Conservation (phyloP, 352 stramenopile species). For the Lagenidium giganteum region DNA sequence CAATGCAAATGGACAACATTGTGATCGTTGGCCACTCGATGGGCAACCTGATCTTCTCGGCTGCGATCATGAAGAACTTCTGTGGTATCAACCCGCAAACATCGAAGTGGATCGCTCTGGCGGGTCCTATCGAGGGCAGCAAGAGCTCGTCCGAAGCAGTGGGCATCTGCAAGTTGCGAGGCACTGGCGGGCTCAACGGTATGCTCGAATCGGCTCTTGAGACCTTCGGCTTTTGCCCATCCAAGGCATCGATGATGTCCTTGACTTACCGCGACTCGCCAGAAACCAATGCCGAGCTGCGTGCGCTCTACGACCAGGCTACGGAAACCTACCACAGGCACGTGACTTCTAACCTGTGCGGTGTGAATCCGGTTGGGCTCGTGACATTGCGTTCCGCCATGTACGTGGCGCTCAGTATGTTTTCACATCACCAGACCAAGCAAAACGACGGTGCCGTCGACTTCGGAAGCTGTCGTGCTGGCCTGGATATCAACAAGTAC, state of each 20-base stretch:
- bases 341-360: constrained; percentile 16
- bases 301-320: constrained; percentile 10
- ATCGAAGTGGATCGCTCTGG: constrained; percentile 20
- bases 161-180: no score
- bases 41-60: constrained; percentile 21
- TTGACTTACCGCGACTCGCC: neutral
- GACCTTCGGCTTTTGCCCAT: constrained; percentile 2
- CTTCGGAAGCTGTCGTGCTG: constrained; percentile 14
- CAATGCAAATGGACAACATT: constrained; percentile 9
- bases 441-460: constrained; percentile 24
- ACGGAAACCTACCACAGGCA: neutral
- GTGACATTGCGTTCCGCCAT: constrained; percentile 4
- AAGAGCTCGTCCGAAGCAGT: neutral
- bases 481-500: constrained; percentile 7
- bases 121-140: constrained; percentile 19
- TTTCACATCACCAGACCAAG: constrained; percentile 8
- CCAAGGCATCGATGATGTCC: neutral
- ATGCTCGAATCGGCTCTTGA: no score
- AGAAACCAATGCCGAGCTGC: neutral
- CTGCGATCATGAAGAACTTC: constrained; percentile 9
- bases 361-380: constrained; percentile 17
- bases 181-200: neutral
- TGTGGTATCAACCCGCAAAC: constrained; percentile 11
- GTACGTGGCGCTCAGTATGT: constrained; percentile 5
- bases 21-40: constrained; percentile 28